Base-by-base conservation (phyloP, 805 yeast genomes). In the Myxozyma vanderwaltii region DNA sequence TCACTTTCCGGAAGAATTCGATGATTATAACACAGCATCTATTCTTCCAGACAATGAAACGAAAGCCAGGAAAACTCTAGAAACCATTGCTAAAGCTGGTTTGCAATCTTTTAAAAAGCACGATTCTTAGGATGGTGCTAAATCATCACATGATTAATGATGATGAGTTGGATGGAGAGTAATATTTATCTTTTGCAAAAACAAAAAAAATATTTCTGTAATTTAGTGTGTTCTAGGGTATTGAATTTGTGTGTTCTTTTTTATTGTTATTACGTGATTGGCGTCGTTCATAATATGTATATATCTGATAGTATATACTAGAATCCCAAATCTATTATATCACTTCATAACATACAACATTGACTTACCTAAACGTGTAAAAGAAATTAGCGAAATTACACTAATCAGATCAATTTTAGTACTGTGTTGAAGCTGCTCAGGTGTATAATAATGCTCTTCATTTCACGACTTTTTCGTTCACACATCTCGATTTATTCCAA, bases 1-100 rank as follows among this genome's bases (percentile, higher is more conserved):
- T 10, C 54, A 41, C 10, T 56, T 38, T 35, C 57, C 56, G 13
- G 63, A 59, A 43, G 63, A 59, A 23, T 56, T 39, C 12, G 61
- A 49, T 13, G 53, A 59, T 49, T 58, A 44, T 31, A 47, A 49
- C 6, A 24, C 21, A 1, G 29, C 10, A 6, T 21, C 26, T 47
- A 17, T 2, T 6, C 27, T 12, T 35, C 23, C 40, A 10, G 51
- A 47, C 10, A 29, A 31, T 47, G 51, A n/a, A 21, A 23, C 12
- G 26, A 31, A 29, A 19, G 43, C 43, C 21, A 33, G 39, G 17
- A 7, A 47, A 35, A 40, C 38, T n/a, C 26, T 35, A 15, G 51
- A 47, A 27, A 21, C 24, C 12, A 47, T 47, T 47, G 51, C 51
- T 19, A 33, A 15, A 47, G 26, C 51, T 15, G 51, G 51, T 5